Base-by-base conservation (phyloP, 208 protist genomes). In the Crithidia sp. region DNA sequence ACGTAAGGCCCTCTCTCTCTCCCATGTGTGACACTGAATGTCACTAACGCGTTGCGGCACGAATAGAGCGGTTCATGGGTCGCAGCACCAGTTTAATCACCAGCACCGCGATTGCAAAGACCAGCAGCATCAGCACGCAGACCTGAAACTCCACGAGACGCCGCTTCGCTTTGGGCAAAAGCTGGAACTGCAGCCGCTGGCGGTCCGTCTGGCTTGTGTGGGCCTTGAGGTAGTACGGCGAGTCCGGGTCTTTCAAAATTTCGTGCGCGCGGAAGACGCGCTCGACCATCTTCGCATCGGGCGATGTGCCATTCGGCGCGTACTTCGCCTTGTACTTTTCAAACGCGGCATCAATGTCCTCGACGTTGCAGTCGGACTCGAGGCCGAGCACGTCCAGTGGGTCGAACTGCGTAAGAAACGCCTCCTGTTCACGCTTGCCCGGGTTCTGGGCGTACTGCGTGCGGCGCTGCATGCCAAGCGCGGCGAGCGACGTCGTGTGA, bases 361-460 rank as follows among this genome's bases (percentile, higher is more conserved):
- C 88, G n/a, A 93, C 71, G 17, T 68, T 86, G 85, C 91, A 92
- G 19, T 86, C 83, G 5, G 86, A 66, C 28, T 84, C 71, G 17
- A 95, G 76, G 5, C 78, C 86, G 2, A 95, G 81, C 44, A 95
- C 88, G 12, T 95, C 88, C 40, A 95, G 57, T 10, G 91, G 91
- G 40, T 95, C 85, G 54, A 79, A 95, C 79, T 95, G 91, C 14
- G 88, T 80, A 12, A 95, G 85, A 71, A 95, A 95, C 0, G 90
- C 88, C 77, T 95, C 90, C 67, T 95, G 90, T 14, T 87, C 84
- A 13, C 90, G 84, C 84, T 95, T 95, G 19, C 90, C 90, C 1
- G 87, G 82, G 43, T 82, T 78, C 80, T 90, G 86, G n/a, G 84
- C 84, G 81, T 91, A 95, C 80, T 95, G 90, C 60, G 75, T 83